Conservation (phyloP, 2,329 filamentous ascomycete genomes). For the Dendryphion nanum region DNA sequence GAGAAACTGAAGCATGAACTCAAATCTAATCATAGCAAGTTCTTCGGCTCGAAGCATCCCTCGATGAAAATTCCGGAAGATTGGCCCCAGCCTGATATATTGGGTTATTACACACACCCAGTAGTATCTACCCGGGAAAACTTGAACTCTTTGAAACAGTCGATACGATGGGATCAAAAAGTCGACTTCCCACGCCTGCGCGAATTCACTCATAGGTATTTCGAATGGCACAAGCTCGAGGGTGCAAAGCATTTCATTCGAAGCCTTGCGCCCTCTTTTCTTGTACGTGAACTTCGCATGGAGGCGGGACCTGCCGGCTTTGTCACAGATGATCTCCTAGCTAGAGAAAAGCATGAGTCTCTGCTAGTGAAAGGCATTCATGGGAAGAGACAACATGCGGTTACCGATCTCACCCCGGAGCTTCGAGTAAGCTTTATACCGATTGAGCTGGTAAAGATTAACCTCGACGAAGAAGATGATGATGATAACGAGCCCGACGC, state of each 20-base stretch:
- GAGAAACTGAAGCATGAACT: slow-evolving; percentile 72
- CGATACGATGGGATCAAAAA: slow-evolving; percentile 60
- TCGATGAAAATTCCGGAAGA: slow-evolving; percentile 71
- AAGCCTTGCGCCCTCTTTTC: slow-evolving; percentile 72
- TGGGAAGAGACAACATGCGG: slow-evolving; percentile 66
- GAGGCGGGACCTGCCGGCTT: slow-evolving; percentile 24
- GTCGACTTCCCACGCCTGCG: slow-evolving; percentile 68
- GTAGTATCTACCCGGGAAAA: slow-evolving; percentile 67
- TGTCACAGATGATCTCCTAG: slow-evolving; percentile 32
- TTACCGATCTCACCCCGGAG: slow-evolving; percentile 73
- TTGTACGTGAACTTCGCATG: slow-evolving; percentile 59
- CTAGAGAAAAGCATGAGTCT: slow-evolving; percentile 48
- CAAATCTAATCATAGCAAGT: slow-evolving; percentile 76
- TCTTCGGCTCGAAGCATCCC: slow-evolving; percentile 75
- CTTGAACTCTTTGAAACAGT: slow-evolving; percentile 54
- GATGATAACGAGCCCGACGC: slow-evolving; percentile 42
- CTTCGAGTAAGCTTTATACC: slow-evolving; percentile 78
- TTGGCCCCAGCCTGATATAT: slow-evolving; percentile 76
- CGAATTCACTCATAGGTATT: slow-evolving; percentile 72
- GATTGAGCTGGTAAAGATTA: slow-evolving; percentile 71
- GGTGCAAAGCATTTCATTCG: slow-evolving; percentile 85
- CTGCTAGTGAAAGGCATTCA: slow-evolving; percentile 65
- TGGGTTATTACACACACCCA: slow-evolving; percentile 86
- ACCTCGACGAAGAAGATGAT: slow-evolving; percentile 71
- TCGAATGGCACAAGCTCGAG: slow-evolving; percentile 78